Percentiles rank a stretch among this genome's conserved stretches.
Evolutionary conservation across 306 rosid species (phyloP).

Genomic region (Vachellia pachyceras): DNA sequence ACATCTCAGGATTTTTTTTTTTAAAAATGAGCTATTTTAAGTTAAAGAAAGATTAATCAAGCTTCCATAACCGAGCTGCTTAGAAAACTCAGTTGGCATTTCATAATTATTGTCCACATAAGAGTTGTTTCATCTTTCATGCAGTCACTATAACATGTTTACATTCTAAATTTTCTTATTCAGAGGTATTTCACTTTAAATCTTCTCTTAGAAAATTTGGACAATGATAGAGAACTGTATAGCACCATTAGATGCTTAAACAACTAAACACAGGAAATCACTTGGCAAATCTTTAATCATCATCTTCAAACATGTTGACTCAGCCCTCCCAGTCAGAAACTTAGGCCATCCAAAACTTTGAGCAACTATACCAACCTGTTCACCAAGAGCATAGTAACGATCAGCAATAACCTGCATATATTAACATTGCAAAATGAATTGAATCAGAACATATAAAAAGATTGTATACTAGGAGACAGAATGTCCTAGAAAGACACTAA

Average conservation of each 20-base stretch:
- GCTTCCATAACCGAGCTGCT: neutral
- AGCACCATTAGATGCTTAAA: slow-evolving; percentile 22
- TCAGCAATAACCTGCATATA: slow-evolving; percentile 70
- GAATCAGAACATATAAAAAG: neutral
- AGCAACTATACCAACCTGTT: slow-evolving; percentile 56
- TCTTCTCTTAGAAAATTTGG: slow-evolving; percentile 5
- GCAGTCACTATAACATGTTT: neutral
- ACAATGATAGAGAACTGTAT: slow-evolving; percentile 3
- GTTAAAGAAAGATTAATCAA: slow-evolving; percentile 5
- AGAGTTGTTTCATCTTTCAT: neutral
- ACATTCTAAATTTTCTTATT: neutral
- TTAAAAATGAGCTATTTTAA: neutral
- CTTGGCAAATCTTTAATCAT: neutral
- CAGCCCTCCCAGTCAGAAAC: neutral
- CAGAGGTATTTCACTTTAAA: slow-evolving; percentile 11
- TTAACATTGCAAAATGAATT: neutral
- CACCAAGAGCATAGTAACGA: slow-evolving; percentile 70
- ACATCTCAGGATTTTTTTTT: slow-evolving; percentile 7
- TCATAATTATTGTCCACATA: neutral
- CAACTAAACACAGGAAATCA: slow-evolving; percentile 22
- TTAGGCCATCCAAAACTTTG: neutral
- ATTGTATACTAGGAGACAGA: slow-evolving; percentile 15
- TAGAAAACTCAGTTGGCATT: slow-evolving; percentile 1
- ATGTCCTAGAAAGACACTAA: slow-evolving; percentile 8
- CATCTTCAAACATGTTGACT: neutral